Conservation (phyloP, 1,139 yeast species). For the Geotrichum histeridarum region DNA sequence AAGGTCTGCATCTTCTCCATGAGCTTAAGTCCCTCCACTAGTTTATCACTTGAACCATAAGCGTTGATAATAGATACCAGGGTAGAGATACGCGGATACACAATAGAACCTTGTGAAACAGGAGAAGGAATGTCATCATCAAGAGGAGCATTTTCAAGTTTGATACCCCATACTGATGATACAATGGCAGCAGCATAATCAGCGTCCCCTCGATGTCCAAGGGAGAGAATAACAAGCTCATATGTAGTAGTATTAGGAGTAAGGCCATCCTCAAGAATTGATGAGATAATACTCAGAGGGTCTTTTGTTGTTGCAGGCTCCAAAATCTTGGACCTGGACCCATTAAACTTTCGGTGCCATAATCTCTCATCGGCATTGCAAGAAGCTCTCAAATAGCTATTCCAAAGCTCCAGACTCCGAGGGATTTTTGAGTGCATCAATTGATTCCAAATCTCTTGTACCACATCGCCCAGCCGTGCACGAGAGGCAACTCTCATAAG, state of each 20-base stretch:
- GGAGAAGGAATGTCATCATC: slow-evolving; percentile 8
- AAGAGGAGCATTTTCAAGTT: slow-evolving; percentile 14
- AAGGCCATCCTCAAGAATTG: slow-evolving; percentile 31
- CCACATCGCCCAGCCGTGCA: slow-evolving; percentile 25
- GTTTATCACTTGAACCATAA: slow-evolving; percentile 29
- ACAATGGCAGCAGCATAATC: slow-evolving; percentile 26
- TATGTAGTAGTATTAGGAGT: slow-evolving; percentile 33
- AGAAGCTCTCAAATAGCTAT: slow-evolving; percentile 34
- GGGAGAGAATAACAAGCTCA: slow-evolving; percentile 32
- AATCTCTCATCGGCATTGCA: slow-evolving; percentile 34
- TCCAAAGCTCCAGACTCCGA: slow-evolving; percentile 33
- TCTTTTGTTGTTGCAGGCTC: slow-evolving; percentile 25
- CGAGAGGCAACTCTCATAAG: slow-evolving; percentile 32
- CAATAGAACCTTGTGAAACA: slow-evolving; percentile 19
- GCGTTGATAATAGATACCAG: slow-evolving; percentile 33
- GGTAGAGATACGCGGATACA: slow-evolving; percentile 31
- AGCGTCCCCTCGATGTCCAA: slow-evolving; percentile 30
- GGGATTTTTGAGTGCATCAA: slow-evolving; percentile 19
- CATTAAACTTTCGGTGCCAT: slow-evolving; percentile 27
- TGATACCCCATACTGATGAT: slow-evolving; percentile 33
- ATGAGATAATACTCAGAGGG: slow-evolving; percentile 28
- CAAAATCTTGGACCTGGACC: slow-evolving; percentile 16
- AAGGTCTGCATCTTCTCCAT: slow-evolving; percentile 25
- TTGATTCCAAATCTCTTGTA: slow-evolving; percentile 31
- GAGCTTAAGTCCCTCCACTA: slow-evolving; percentile 30